phyloP scores from a whole-genome alignment of 2,329 filamentous ascomycete species.

The Pochonia chlamydosporia region DNA sequence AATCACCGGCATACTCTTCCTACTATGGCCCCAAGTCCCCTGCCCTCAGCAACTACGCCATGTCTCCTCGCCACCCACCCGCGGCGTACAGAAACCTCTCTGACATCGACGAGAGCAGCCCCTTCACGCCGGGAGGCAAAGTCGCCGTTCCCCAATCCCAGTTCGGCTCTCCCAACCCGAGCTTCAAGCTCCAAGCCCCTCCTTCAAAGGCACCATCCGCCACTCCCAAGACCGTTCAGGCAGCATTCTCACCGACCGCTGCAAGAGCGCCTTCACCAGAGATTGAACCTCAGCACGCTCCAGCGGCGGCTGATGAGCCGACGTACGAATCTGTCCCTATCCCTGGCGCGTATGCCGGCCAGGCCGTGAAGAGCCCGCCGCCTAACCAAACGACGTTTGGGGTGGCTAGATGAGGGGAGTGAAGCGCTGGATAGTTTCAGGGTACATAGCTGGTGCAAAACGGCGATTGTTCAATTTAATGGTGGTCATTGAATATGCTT shows the following conservation, averaged over 20 bases:
- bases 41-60: slow-evolving; percentile 39
- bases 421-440: background rate
- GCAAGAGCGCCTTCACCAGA: slow-evolving; percentile 6
- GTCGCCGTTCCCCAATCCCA: slow-evolving; percentile 59
- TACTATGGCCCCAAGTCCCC: slow-evolving; percentile 32
- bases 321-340: slow-evolving; percentile 84
- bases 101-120: slow-evolving; percentile 36
- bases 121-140: slow-evolving; percentile 49
- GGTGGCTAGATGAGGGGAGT: slow-evolving; percentile 15
- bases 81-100: slow-evolving; percentile 46
- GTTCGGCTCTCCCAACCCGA: slow-evolving; percentile 46
- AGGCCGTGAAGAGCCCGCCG: slow-evolving; percentile 46
- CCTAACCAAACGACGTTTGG: slow-evolving; percentile 39
- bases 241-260: slow-evolving; percentile 52
- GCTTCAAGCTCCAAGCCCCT: slow-evolving; percentile 85
- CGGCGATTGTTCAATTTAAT: background rate
- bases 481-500: background rate
- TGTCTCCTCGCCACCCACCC: slow-evolving; percentile 57
- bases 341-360: slow-evolving; percentile 70
- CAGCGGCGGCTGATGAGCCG: slow-evolving; percentile 71
- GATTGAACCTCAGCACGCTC: slow-evolving; percentile 45
- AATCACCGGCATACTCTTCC: slow-evolving; percentile 33
- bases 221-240: slow-evolving; percentile 63
- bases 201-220: slow-evolving; percentile 72
- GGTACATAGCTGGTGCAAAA: background rate